Conservation (phyloP, 495 filamentous ascomycete species). For the Neurospora pannonica region DNA sequence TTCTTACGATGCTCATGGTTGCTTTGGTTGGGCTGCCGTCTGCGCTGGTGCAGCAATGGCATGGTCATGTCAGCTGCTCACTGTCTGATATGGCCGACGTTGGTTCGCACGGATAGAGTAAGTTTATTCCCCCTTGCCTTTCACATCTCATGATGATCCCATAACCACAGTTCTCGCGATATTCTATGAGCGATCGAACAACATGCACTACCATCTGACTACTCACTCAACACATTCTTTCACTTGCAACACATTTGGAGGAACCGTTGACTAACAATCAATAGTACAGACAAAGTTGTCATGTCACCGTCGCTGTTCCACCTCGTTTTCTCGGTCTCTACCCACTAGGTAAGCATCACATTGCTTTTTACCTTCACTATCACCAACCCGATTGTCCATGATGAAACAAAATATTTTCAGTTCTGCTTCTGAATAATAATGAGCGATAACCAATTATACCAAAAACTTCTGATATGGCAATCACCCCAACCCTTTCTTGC, state of each 20-base stretch:
- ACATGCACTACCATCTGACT: constrained; percentile 99
- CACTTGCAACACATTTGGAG: constrained; percentile 8
- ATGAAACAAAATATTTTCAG: constrained; percentile 75
- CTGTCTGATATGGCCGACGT: neutral
- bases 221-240: constrained; percentile 14
- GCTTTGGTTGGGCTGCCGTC: neutral
- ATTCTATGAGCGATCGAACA: constrained; percentile 80
- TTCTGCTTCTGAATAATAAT: constrained; percentile 89
- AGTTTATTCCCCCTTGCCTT: constrained; percentile 5
- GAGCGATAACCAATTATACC: constrained; percentile 71
- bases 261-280: constrained; percentile 11
- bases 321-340: neutral
- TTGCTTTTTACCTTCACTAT: neutral
- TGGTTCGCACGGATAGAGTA: constrained; percentile 4
- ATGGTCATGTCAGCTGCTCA: neutral
- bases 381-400: constrained; percentile 38
- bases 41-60: neutral
- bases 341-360: constrained; percentile 12
- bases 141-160: constrained; percentile 44
- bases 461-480: constrained; percentile 47
- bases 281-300: constrained; percentile 1
- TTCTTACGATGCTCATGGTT: neutral
- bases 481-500: constrained; percentile 3
- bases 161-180: constrained; percentile 52
- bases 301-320: neutral